Evolutionary conservation across 2,329 filamentous ascomycete species (phyloP), one percentile per base, ranked within the genome.

Genomic region (Didymella pomorum): DNA sequence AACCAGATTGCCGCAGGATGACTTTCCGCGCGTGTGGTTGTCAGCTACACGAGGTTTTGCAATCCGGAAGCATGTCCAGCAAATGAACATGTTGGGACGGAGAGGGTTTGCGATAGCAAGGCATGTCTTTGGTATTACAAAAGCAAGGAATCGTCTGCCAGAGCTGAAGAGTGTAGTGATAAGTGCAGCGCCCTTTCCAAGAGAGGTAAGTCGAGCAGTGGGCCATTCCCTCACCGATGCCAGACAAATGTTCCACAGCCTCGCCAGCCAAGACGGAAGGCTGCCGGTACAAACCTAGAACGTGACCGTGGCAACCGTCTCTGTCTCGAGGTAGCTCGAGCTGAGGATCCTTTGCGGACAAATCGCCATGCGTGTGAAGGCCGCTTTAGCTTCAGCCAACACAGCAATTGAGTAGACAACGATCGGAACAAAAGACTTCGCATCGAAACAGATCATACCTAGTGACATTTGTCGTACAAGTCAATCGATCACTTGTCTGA

Each of bases 191-290:
- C 6, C 41, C 14, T 43, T 26, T 14, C 20, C 37, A 8, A 21
- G 23, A 1, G n/a, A 20, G 41, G 41, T 14, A 26, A 26, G 23
- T 16, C 11, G 6, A 26, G 21, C 23, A 23, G 12, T 43, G 21
- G 21, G 23, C 43, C 14, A 16, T 28, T 45, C 43, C 16, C 43
- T 29, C 26, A 25, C 37, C 26, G 28, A 31, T 21, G 26, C 21
- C 20, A 52, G 31, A n/a, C 21, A 18, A 10, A 28, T 31, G 41
- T 52, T 28, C 21, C 28, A 44, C 39, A n/a, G 11, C n/a, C 18
- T 23, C 20, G 23, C 41, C 14, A 37, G 50, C 50, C 29, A 52
- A 52, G 50, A 52, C 29, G 50, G 50, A 37, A 37, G 28, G 16
- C 41, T 52, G 39, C 49, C 39, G 28, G 8, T 9, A 28, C 39